Evolutionary conservation across 75 land plant species (phyloP), one percentile per base, ranked within the genome.

Genomic region (Selaginella moellendorffii): DNA sequence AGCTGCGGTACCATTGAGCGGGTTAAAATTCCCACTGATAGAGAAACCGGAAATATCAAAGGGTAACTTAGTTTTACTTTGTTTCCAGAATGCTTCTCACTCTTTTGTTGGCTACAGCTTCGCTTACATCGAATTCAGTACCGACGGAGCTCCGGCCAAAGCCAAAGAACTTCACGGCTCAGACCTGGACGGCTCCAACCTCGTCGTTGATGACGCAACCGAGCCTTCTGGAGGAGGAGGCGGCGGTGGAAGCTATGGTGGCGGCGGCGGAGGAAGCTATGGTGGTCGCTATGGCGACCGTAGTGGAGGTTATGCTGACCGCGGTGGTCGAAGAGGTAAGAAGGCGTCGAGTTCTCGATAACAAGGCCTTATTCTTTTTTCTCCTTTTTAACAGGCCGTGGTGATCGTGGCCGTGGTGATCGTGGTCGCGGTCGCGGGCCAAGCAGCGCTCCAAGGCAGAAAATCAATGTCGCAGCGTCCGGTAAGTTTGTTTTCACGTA

Each of bases 1-100:
- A 70, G 76, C 0, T 87, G 92, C 69, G 97, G 97, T 30, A 76
- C 79, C 26, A 69, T 88, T 24, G 53, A 64, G 0, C 78, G 80
- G 29, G 54, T 91, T 27, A 74, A 79, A 12, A 46, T 91, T n/a
- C 95, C 97, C 0, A 80, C 69, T 28, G 95, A 91, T 61, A 72
- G 74, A 22, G 89, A 91, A 24, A 71, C 80, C 64, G 95, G 95
- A 54, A 31, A 62, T 60, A 51, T 67, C 28, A 91, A 88, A 31
- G 97, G 97, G 97, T 91, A 60, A 12, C 54, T 24, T 8, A 8
- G 19, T 20, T 56, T 2, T 9, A 9, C 20, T 56, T 2, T 56
- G 60, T 20, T 20, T 5, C 60, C 8, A 8, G 60, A 19, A 56
- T 18, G 20, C 9, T 56, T 56, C 8, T 56, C 8, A 9, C 9